Base-by-base conservation (phyloP, 2,329 filamentous ascomycete species). In the Pyricularia grisea region DNA sequence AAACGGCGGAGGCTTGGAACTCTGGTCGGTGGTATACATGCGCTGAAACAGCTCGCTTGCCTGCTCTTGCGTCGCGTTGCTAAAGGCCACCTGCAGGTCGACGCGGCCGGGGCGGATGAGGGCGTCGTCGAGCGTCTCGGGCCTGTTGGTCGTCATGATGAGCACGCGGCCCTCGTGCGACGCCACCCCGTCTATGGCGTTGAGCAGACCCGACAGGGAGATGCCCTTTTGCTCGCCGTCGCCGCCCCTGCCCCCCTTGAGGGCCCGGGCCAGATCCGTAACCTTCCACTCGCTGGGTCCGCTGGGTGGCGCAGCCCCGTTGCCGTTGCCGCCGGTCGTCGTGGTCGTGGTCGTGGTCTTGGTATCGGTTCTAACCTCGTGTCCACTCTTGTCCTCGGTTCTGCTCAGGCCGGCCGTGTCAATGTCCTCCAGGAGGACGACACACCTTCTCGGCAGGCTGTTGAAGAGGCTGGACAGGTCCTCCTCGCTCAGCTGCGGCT, bases 101-200 rank as follows among this genome's bases (percentile, higher is more conserved):
- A 94, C 88, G 1, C 90, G 83, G 0, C 91, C 91, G 0, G 92
- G 90, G 0, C 91, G 84, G 67, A 93, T 88, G 6, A 95, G 83
- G 0, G 91, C 91, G 65, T 88, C 84, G 74, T 94, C 91, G 0
- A 94, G 85, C 17, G 86, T 83, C 73, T 94, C 88, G 2, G 90
- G 89, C 70, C 88, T 85, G 78, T 94, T 95, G 36, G 90, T 93
- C 0, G 92, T 94, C 90, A 94, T 93, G 79, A 94, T 89, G 23
- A 94, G 84, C 14, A 94, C 86, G 65, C 91, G 86, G 30, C 91
- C 92, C 79, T 94, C 92, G 73, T 92, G 90, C 3, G 88, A 91
- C 0, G 90, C 90, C 0, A 93, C 91, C 68, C 92, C 91, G 74
- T 96, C 92, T 70, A 96, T 92, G 70, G 90, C 90, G 77, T 96